A percentile compares a stretch with the other conserved stretches of the same genome.
These are phyloP conservation scores for Tricholoma hemisulphureum DNA, from an alignment of 768 basidiomycete genomes.

Conservation along the genomic window DNA sequence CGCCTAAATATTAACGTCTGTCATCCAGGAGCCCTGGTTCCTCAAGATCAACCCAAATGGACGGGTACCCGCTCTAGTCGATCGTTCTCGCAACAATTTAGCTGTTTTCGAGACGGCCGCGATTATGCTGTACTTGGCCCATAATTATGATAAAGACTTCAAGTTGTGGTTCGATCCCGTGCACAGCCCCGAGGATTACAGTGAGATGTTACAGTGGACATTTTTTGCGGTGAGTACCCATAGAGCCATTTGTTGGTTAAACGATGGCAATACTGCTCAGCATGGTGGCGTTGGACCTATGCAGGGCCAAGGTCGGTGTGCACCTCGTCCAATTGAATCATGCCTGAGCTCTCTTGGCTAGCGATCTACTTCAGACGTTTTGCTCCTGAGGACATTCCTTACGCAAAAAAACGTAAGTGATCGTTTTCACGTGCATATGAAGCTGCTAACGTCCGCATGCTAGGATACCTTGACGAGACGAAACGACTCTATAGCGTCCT, in stretches of 20 bases:
- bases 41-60: constrained; percentile 73
- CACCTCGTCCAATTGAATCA: background rate
- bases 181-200: constrained; percentile 56
- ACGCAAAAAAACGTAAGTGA: constrained; percentile 62
- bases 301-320: constrained; percentile 61
- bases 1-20: background rate
- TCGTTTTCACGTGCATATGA: too few species aligned
- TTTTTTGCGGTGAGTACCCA: constrained; percentile 62
- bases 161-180: constrained; percentile 64
- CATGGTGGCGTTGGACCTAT: constrained; percentile 84
- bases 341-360: background rate
- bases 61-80: constrained; percentile 66
- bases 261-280: constrained; percentile 34
- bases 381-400: constrained; percentile 69
- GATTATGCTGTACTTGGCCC: constrained; percentile 76
- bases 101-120: constrained; percentile 76
- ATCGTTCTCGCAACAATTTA: constrained; percentile 61
- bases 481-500: constrained; percentile 80
- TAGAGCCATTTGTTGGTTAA: background rate
- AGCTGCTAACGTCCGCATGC: background rate
- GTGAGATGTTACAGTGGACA: constrained; percentile 81
- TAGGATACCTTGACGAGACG: constrained; percentile 79
- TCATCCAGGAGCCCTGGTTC: constrained; percentile 59
- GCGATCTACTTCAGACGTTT: constrained; percentile 67
- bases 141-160: constrained; percentile 76